Conservation (phyloP, 257 asterid genomes). For the Datura wrightii region DNA sequence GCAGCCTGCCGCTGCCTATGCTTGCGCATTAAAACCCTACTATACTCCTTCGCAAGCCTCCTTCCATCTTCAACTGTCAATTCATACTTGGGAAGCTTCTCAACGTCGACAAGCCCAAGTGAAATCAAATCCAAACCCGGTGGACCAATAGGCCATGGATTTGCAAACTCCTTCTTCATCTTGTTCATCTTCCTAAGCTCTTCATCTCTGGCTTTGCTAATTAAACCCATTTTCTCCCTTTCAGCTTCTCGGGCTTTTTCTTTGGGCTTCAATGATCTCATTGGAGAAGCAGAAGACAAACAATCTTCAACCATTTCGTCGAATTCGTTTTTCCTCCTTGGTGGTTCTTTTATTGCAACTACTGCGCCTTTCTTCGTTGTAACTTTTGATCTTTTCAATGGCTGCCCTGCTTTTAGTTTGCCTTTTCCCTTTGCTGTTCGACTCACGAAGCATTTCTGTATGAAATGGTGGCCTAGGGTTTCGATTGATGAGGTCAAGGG, state of each 20-base stretch:
- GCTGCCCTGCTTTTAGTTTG: conserved; percentile 65
- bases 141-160: conserved; percentile 69
- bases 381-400: conserved; percentile 68
- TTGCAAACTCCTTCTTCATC: conserved; percentile 49
- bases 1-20: conserved; percentile 90
- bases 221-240: conserved; percentile 83
- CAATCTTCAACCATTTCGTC: conserved; percentile 74
- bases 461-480: conserved; percentile 54
- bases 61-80: conserved; percentile 83
- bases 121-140: conserved; percentile 79
- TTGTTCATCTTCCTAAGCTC: conserved; percentile 69
- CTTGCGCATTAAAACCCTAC: conserved; percentile 85
- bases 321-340: conserved; percentile 59
- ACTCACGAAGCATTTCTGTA: conserved; percentile 84
- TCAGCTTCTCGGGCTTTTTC: conserved; percentile 70
- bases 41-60: conserved; percentile 81
- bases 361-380: conserved; percentile 63
- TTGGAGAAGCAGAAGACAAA: conserved; percentile 64
- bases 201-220: conserved; percentile 65
- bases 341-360: conserved; percentile 50
- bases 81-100: conserved; percentile 79
- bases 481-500: conserved; percentile 52
- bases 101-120: conserved; percentile 79
- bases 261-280: conserved; percentile 76
- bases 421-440: conserved; percentile 92